Base-by-base conservation (phyloP, 108 stramenopile genomes). In the Cylindrotheca closterium region DNA sequence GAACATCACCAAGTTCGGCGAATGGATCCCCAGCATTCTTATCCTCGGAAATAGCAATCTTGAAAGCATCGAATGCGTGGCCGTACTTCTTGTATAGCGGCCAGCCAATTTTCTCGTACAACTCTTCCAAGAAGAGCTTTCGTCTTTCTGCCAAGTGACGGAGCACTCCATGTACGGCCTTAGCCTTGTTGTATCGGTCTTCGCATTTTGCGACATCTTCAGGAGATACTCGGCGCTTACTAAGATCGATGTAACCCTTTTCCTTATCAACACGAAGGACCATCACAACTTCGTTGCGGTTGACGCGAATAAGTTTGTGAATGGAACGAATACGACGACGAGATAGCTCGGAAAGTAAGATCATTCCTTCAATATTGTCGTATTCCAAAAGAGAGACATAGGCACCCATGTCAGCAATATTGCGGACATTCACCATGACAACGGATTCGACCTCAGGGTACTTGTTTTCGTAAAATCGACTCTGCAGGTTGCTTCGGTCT, bases 371-470 rank as follows among this genome's bases (percentile, higher is more conserved):
- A 61, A 97, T 98, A 83, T 96, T 95, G 80, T 96, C 96, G 89
- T 98, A 99, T 80, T 99, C 99, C 49, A 98, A 75, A 17, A 99
- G 86, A 30, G 90, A 86, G 12, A 99, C 99, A 72, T 99, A 98
- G 31, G 99, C 99, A 27, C 98, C 99, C 98, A 99, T 98, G 67
- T 99, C 98, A 56, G 97, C 99, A 69, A 98, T 99, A 67, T 92
- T 91, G 25, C 94, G 94, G 31, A 97, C 96, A 56, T 96, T 94
- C 46, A 97, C 96, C 96, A 98, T 98, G 29, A 97, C 96, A 30
- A 94, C 85, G 33, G 87, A 88, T 60, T 98, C 99, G 49, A 96
- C 79, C 74, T 97, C 97, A 46, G 99, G 99, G 67, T 92, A 98
- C 77, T 94, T 82, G 60, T 91, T 86, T 59, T 98, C 96, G 78